Percentiles rank a stretch among this genome's conserved stretches.
phyloP scores from a whole-genome alignment of 2,329 filamentous ascomycete genomes.

The Remersonia thermophila region DNA sequence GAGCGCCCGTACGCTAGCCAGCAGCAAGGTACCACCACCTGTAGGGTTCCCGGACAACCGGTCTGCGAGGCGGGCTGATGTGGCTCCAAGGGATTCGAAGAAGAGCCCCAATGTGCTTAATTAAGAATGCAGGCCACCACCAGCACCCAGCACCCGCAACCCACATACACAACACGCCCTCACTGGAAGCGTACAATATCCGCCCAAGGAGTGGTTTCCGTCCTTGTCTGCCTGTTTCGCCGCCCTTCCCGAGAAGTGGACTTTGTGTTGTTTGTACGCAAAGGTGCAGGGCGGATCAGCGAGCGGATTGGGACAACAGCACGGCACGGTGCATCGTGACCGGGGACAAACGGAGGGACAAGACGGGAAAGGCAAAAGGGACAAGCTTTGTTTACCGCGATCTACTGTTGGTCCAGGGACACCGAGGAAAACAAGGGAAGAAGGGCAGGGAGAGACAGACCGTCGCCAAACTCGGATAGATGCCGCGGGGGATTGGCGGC shows the following conservation, averaged over 20 bases:
- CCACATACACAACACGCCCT: too few relatives aligned
- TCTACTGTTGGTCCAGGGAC: not conserved
- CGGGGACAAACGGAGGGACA: slow-evolving; percentile 7
- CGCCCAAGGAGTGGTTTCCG: not conserved
- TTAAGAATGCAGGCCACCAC: slow-evolving; percentile 3
- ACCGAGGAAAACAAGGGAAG: not conserved
- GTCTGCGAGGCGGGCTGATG: slow-evolving; percentile 12
- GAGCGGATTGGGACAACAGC: not conserved
- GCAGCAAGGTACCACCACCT: not conserved
- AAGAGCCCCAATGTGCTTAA: slow-evolving; percentile 7
- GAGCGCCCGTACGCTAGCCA: too few relatives aligned
- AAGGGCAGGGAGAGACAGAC: too few relatives aligned
- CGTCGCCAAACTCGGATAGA: not conserved
- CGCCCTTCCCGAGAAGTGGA: not conserved
- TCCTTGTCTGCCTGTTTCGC: not conserved
- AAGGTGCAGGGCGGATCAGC: too few relatives aligned
- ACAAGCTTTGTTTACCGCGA: slow-evolving; percentile 1
- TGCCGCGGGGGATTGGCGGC: too few relatives aligned
- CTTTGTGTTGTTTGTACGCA: not conserved
- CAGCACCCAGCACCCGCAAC: too few relatives aligned
- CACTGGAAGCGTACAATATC: too few relatives aligned
- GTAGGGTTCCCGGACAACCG: not conserved
- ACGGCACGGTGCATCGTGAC: slow-evolving; percentile 14
- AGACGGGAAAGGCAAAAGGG: slow-evolving; percentile 5
- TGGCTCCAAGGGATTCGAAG: slow-evolving; percentile 18